Percentiles rank a stretch among this genome's conserved stretches.
Evolutionary conservation across 768 basidiomycete species (phyloP).

Genomic region (Chalciporus piperatus): DNA sequence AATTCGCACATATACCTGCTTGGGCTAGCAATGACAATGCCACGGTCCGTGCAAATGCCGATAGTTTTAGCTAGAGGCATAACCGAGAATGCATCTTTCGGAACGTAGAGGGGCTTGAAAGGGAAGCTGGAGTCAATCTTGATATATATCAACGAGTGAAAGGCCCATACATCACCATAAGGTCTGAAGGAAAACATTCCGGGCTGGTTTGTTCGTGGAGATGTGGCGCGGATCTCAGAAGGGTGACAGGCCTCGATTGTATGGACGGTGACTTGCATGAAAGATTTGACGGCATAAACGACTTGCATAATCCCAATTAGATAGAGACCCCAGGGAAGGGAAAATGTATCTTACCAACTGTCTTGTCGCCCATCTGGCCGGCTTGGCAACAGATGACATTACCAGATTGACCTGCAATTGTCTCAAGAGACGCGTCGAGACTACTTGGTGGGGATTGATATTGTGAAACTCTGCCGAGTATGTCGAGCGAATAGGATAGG

Average conservation of each 20-base stretch:
- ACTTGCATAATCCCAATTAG: conserved; percentile 41
- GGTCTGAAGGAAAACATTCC: conserved; percentile 48
- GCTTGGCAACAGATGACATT: conserved; percentile 63
- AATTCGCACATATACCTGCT: conserved; percentile 48
- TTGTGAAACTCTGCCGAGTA: conserved; percentile 58
- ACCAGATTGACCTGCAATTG: conserved; percentile 50
- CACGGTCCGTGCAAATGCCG: conserved; percentile 61
- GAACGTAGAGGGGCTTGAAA: conserved; percentile 60
- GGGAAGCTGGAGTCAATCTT: not conserved
- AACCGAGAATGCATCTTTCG: conserved; percentile 66
- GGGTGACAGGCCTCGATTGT: conserved; percentile 54
- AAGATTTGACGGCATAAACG: conserved; percentile 61
- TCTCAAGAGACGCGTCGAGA: conserved; percentile 59
- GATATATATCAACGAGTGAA: conserved; percentile 1
- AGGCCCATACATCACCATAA: conserved; percentile 59
- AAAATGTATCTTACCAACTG: conserved; percentile 47
- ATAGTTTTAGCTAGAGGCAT: conserved; percentile 59
- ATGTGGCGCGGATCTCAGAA: conserved; percentile 34
- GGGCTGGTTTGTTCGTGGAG: conserved; percentile 32
- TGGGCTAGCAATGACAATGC: conserved; percentile 65
- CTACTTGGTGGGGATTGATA: conserved; percentile 44
- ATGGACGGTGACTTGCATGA: conserved; percentile 59
- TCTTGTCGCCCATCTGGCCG: conserved; percentile 49
- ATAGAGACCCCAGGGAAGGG: not conserved
- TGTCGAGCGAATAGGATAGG: conserved; percentile 66